Evolutionary conservation across 139 green algal species (phyloP).

Genomic region (Picochlorum sp.): DNA sequence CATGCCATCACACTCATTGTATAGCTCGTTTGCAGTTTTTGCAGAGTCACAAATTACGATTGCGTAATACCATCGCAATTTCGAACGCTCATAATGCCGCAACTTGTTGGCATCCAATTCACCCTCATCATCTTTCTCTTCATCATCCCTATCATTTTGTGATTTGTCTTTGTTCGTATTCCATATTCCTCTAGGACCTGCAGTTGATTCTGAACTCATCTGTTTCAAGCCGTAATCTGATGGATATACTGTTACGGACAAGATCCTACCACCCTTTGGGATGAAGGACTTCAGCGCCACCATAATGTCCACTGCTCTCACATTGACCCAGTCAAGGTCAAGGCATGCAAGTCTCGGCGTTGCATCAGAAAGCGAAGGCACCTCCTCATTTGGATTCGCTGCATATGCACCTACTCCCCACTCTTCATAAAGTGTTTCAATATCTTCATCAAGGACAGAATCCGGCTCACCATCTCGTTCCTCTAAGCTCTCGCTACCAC

Average conservation of each 20-base stretch:
- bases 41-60: constrained; percentile 70
- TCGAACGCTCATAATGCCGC: constrained; percentile 70
- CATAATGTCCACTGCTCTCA: constrained; percentile 73
- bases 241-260: constrained; percentile 79
- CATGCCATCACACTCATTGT: constrained; percentile 82
- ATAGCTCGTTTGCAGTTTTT: constrained; percentile 56
- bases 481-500: constrained; percentile 27
- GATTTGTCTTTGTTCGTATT: constrained; percentile 17
- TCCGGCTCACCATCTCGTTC: constrained; percentile 7
- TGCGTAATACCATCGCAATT: constrained; percentile 73
- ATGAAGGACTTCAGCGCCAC: constrained; percentile 72
- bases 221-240: constrained; percentile 83
- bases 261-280: constrained; percentile 25
- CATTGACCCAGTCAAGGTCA: constrained; percentile 82
- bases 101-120: constrained; percentile 54
- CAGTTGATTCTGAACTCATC: constrained; percentile 72
- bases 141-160: neutral
- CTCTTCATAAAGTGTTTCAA: constrained; percentile 22
- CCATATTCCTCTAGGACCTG: constrained; percentile 52
- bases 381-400: constrained; percentile 54
- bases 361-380: constrained; percentile 17
- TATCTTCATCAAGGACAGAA: constrained; percentile 6
- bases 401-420: constrained; percentile 64
- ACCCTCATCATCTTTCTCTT: constrained; percentile 13
- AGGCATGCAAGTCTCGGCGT: constrained; percentile 65